Base-by-base conservation (phyloP, 495 filamentous ascomycete species). In the Articulospora tetracladia region DNA sequence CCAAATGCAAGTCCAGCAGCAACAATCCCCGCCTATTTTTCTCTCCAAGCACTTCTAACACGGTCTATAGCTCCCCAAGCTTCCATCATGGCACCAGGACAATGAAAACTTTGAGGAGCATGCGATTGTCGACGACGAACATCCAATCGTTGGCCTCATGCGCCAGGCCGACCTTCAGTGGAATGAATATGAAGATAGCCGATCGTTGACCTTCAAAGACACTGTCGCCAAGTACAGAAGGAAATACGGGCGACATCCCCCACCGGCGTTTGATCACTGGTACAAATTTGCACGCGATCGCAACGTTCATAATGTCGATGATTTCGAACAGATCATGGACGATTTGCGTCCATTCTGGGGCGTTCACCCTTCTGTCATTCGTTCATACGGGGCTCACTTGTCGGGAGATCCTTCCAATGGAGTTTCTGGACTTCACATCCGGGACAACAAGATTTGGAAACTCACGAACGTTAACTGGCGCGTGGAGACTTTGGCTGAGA, bases 291-390 rank as follows among this genome's bases (percentile, higher is more conserved):
- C 87, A 12, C 74, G 77, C 52, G 76, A 83, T 49, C 72, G 76
- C 11, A 74, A 83, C 20, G 82, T 82, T 24, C 69, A 86, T 57
- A 79, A 88, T 23, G 76, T 91, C 52, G 88, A 91, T 61, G 87
- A 89, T 63, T 89, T 86, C 65, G 82, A 87, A 55, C 88, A 88
- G 65, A 84, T 90, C 32, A 81, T 83, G 65, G 83, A 85, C 53
- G 87, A 91, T 66, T 68, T 89, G 32, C 79, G 85, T 47, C 88
- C 88, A 0, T 90, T 89, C 66, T 90, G 88, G 86, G 85, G 76
- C 0, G 63, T 89, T 13, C 70, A 82, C 8, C 81, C 88, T 0
- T 66, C 72, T 2, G 67, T 71, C 12, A 82, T 90, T n/a, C 81
- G 88, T 7, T 73, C 79, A 25, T 69, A 79, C 11, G 70, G 79